Base-by-base conservation (phyloP, 495 filamentous ascomycete species). In the Lasiosphaeriaceae sp. region DNA sequence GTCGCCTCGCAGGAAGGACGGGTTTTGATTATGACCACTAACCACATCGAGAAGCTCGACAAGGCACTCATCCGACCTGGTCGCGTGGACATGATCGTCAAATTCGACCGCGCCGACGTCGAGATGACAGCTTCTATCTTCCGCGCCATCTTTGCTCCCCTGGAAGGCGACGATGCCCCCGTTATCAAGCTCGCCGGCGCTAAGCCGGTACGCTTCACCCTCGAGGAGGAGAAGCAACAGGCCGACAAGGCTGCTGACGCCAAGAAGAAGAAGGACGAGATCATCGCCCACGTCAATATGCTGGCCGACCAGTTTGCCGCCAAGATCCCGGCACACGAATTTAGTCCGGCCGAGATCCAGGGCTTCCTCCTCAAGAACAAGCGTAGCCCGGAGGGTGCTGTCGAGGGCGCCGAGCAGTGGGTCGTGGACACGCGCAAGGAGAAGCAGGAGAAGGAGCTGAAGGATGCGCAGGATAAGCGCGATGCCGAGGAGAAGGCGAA, bases 1-100 rank as follows among this genome's bases (percentile, higher is more conserved):
- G 86, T 91, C n/a, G 85, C 86, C 8, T 84, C 83, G 1, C 83
- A 84, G 51, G 88, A 92, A 66, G 90, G 89, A 12, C 80, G 88
- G 5, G 82, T 92, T 17, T 78, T 92, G 9, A 86, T 94, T 59
- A 92, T 94, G 88, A 92, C 89, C 2, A 91, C 90, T 46, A 94
- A 94, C 62, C 86, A 90, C 62, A 63, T 83, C 0, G 86, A 92
- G 34, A 86, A 86, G 58, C 77, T 94, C 0, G 90, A 94, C 61
- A 76, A 83, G 37, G 89, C 90, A 0, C 77, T 94, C 2, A 85
- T 90, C 52, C 83, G 90, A 0, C 87, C 87, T 11, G 89, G 90
- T 0, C 81, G 90, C 16, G 85, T 94, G 9, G 90, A 94, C 62
- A 83, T 89, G 81, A 82, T 80, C 24, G 77, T 92, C 52, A 72